Evolutionary conservation across 148 eudicot species (phyloP).

Genomic region (Rheum nobile): DNA sequence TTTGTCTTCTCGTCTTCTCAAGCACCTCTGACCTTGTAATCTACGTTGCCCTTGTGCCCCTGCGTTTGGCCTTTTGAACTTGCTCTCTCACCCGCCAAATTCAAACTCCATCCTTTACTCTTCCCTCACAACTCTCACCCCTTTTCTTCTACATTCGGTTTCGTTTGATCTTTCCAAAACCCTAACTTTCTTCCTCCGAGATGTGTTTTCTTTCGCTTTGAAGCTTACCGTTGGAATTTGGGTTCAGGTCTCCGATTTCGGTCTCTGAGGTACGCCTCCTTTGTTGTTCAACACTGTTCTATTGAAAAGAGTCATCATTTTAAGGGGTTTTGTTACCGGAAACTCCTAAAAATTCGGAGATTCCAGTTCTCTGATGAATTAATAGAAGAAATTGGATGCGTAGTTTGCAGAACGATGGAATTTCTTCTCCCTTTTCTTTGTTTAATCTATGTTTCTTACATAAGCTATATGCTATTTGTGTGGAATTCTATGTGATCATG

Average conservation of each 20-base stretch:
- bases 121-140: neutral
- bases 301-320: neutral
- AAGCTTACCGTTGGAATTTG: neutral
- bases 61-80: neutral
- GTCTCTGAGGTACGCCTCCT: neutral
- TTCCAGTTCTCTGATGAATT: neutral
- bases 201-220: neutral
- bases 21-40: neutral
- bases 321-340: neutral
- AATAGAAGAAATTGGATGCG: too few relatives aligned
- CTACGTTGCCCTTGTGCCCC: neutral
- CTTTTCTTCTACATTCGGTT: neutral
- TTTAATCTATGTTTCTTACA: too few relatives aligned
- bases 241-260: neutral
- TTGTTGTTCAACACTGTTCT: neutral
- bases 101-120: neutral
- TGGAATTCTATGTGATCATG: too few relatives aligned
- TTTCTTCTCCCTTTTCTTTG: too few relatives aligned
- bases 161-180: neutral
- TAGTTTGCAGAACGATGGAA: too few relatives aligned
- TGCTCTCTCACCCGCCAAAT: neutral
- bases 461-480: too few relatives aligned
- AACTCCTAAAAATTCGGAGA: neutral
- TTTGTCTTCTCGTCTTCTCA: neutral
- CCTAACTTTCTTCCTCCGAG: neutral